Evolutionary conservation across 2,329 filamentous ascomycete genomes (phyloP), one percentile per base, ranked within the genome.

Genomic region (Colletotrichum orchidophilum): DNA sequence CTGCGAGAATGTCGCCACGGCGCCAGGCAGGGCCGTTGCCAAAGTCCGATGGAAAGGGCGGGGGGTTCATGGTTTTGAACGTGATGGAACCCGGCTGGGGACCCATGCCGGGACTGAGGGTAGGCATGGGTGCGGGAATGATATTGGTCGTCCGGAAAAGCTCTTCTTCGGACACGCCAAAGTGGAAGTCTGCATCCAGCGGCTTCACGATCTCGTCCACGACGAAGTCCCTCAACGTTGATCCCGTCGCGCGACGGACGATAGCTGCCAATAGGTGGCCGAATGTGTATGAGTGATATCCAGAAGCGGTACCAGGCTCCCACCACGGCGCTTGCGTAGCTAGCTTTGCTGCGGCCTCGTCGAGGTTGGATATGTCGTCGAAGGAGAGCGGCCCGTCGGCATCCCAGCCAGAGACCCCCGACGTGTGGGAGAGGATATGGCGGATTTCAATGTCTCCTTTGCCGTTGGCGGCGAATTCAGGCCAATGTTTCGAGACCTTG

Each of bases 221-320:
- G 33, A 78, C 78, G 71, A 87, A 87, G 46, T 85, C 75, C 13
- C 77, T 78, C 46, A 87, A 69, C 0, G 80, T 72, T 69, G 82
- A 83, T 0, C 85, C 84, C 0, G 78, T 83, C 0, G 80, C 74
- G 1, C 84, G 80, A 1, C 78, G 77, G 2, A 87, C 78, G 1
- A 87, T 61, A 63, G 85, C 84, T 9, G 82, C 81, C 1, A 86
- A 64, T 0, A 86, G 74, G 67, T 82, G 80, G 1, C 84, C 85
- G 63, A 82, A 80, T 8, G 74, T 82, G 7, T 78, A 31, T 3
- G 78, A 54, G 65, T 86, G 84, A 74, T 86, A 86, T 3, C 82
- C 84, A 0, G 79, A 80, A 8, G 77, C 80, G 0, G 80, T 81
- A 1, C 85, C 84, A 0, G 85, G 83, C 27, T 74, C 76, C 83